Percentiles rank a stretch among this genome's conserved stretches.
These are phyloP conservation scores for Epichloe typhina DNA, from an alignment of 2,329 filamentous ascomycete genomes.

Conservation along the genomic window DNA sequence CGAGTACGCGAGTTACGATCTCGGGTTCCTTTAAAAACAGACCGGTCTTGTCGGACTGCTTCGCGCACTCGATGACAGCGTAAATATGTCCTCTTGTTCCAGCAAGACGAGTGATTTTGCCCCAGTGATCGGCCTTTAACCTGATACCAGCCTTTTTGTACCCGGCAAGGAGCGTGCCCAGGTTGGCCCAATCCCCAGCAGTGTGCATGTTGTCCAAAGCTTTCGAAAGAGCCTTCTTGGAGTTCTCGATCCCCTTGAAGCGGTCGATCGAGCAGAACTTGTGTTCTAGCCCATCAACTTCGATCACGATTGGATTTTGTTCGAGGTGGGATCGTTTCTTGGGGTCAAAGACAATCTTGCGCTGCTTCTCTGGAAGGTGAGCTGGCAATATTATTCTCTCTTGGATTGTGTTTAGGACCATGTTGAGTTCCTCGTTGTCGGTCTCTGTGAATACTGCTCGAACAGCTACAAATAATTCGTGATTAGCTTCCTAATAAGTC, in stretches of 20 bases:
- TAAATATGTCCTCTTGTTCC: constrained; percentile 27
- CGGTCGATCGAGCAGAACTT: constrained; percentile 35
- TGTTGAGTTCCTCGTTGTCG: constrained; percentile 40
- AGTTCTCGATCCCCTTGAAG: constrained; percentile 29
- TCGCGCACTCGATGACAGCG: constrained; percentile 36
- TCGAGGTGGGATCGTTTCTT: constrained; percentile 35
- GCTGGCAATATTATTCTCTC: constrained; percentile 47
- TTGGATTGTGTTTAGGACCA: constrained; percentile 38
- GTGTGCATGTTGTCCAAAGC: constrained; percentile 34
- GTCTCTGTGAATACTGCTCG: constrained; percentile 35
- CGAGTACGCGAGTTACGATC: constrained; percentile 19
- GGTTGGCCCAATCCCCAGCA: constrained; percentile 37
- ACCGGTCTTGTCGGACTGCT: constrained; percentile 31
- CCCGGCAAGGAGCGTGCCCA: constrained; percentile 38
- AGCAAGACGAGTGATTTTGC: constrained; percentile 28
- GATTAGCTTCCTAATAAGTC: constrained; percentile 5
- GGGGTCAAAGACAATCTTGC: constrained; percentile 35
- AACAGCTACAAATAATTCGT: constrained; percentile 14
- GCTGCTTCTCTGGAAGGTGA: constrained; percentile 41
- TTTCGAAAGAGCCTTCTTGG: constrained; percentile 22
- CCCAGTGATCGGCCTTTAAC: constrained; percentile 21
- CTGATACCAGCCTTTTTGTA: constrained; percentile 28
- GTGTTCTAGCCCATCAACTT: constrained; percentile 43
- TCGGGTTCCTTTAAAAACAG: constrained; percentile 29
- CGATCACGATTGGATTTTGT: constrained; percentile 42